These are phyloP conservation scores for Geum urbanum DNA, from an alignment of 306 rosid species.

Conservation along the genomic window DNA sequence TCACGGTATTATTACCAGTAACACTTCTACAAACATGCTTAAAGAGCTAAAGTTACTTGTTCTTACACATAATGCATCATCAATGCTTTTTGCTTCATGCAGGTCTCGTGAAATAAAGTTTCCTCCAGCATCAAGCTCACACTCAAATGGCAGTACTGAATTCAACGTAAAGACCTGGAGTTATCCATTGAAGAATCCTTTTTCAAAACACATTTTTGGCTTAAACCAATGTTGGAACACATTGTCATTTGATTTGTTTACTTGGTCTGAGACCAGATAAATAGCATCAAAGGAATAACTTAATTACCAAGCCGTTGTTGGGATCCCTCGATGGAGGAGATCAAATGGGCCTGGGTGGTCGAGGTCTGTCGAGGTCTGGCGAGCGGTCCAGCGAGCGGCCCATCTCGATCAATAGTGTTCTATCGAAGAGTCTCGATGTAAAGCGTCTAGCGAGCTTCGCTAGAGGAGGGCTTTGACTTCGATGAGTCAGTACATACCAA, in stretches of 20 bases:
- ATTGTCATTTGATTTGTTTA: background rate
- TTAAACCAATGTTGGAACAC: background rate
- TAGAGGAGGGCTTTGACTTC: too few species aligned
- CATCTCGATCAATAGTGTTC: too few species aligned
- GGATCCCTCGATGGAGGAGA: too few species aligned
- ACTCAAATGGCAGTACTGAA: conserved; percentile 59
- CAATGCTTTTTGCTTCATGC: conserved; percentile 72
- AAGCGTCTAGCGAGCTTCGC: too few species aligned
- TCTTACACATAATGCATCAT: conserved; percentile 58
- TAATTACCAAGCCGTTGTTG: conserved; percentile 46
- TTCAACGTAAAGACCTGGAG: conserved; percentile 71
- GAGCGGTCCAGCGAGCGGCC: too few species aligned
- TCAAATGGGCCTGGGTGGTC: too few species aligned
- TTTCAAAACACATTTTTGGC: background rate
- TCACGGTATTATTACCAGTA: conserved; percentile 16
- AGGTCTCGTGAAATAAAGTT: conserved; percentile 75
- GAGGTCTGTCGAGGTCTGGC: too few species aligned
- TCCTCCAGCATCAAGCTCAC: conserved; percentile 61
- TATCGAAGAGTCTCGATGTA: too few species aligned
- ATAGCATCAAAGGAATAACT: background rate
- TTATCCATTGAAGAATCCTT: background rate
- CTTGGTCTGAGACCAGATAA: background rate
- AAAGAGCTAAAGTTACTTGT: conserved; percentile 19
- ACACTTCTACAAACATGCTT: background rate
- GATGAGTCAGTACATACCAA: too few species aligned